phyloP scores from a whole-genome alignment of 164 flowering plant species.

The Akebia trifoliata region DNA sequence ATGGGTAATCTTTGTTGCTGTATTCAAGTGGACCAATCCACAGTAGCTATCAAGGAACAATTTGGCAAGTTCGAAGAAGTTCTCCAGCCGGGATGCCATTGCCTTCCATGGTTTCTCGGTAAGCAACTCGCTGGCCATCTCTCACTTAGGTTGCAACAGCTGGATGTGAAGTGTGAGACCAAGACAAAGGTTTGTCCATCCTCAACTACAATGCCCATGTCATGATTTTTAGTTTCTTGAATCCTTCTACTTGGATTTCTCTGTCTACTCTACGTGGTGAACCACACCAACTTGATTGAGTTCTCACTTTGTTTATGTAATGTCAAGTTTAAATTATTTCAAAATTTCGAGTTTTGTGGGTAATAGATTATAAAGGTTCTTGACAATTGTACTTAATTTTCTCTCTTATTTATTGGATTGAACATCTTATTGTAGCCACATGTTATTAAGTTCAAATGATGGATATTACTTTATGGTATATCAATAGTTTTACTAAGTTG shows the following conservation, averaged over 20 bases:
- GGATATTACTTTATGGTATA: neutral
- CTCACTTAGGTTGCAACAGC: conserved; percentile 29
- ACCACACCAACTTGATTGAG: no score
- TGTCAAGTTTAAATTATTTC: no score
- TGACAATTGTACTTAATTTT: no score
- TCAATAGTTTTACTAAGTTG: no score
- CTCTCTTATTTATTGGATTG: no score
- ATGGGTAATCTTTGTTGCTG: conserved; percentile 26
- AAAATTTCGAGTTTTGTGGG: no score
- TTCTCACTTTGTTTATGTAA: no score
- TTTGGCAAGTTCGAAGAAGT: conserved; percentile 30
- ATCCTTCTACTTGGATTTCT: neutral
- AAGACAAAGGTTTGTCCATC: conserved; percentile 32
- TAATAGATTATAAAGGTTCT: no score
- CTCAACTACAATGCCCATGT: neutral
- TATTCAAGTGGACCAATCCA: conserved; percentile 32
- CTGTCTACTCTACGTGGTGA: no score
- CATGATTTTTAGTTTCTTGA: neutral
- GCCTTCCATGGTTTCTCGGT: conserved; percentile 30
- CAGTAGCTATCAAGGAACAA: conserved; percentile 24
- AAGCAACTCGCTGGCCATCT: conserved; percentile 22
- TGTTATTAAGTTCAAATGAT: no score
- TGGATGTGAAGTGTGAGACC: conserved; percentile 31
- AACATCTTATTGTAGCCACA: no score
- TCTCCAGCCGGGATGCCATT: conserved; percentile 36